Evolutionary conservation across 257 asterid species (phyloP).

Genomic region (Solanum pimpinellifolium): DNA sequence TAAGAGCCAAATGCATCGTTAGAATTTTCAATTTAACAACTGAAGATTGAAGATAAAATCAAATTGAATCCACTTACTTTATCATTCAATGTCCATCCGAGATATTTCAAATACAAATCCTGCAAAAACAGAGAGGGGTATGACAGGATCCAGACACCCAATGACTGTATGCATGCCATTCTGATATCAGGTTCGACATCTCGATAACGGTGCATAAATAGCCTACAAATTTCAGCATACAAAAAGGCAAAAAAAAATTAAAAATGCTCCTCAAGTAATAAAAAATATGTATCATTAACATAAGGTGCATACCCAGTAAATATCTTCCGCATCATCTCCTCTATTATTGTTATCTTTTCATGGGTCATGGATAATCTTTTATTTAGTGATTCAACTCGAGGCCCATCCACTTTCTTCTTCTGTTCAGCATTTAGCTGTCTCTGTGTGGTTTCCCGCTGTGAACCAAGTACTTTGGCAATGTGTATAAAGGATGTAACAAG

Average conservation of each 20-base stretch:
- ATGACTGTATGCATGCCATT: slow-evolving; percentile 84
- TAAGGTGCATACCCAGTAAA: slow-evolving; percentile 62
- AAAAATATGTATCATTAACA: neutral
- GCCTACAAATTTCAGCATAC: slow-evolving; percentile 31
- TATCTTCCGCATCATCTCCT: slow-evolving; percentile 92
- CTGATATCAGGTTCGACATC: slow-evolving; percentile 94
- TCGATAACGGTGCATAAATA: slow-evolving; percentile 95
- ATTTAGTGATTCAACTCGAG: slow-evolving; percentile 84
- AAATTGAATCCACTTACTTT: slow-evolving; percentile 40
- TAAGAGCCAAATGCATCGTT: slow-evolving; percentile 7
- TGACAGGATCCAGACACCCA: slow-evolving; percentile 89
- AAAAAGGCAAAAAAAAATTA: neutral
- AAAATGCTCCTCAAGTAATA: neutral
- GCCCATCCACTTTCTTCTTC: slow-evolving; percentile 68
- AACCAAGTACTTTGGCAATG: slow-evolving; percentile 75
- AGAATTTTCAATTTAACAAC: slow-evolving; percentile 1
- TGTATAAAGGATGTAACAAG: slow-evolving; percentile 93
- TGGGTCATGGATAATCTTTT: slow-evolving; percentile 69
- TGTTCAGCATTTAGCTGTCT: slow-evolving; percentile 94
- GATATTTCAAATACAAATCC: slow-evolving; percentile 93
- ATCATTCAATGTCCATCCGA: slow-evolving; percentile 99
- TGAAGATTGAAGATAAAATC: neutral
- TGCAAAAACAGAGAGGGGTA: slow-evolving; percentile 94
- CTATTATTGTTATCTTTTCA: slow-evolving; percentile 76
- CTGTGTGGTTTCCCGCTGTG: slow-evolving; percentile 90